Evolutionary conservation across 441 rosid species (phyloP), one percentile per base, ranked within the genome.

Genomic region (Kokia cookei): DNA sequence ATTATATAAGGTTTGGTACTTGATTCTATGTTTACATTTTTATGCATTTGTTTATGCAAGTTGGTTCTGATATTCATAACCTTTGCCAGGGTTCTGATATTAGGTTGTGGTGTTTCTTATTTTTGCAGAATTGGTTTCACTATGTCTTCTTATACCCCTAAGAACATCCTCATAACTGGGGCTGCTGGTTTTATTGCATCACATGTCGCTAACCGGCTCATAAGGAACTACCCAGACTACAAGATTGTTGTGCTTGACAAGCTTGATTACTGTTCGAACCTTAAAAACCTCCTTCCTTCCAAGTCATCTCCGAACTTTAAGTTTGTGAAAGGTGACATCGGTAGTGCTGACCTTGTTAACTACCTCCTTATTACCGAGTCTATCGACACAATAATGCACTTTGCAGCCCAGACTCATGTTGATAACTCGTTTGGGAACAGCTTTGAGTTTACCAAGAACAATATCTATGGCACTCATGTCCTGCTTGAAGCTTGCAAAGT

Each of bases 191-290:
- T 93, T 82, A 93, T 93, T 14, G 97, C 98, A 0, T 84, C 78
- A 1, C 86, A 84, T 79, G 84, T 84, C 6, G 86, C 86, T 14
- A 92, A 90, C 79, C 82, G 96, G 58, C 88, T 93, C 11, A 83
- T 92, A 54, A 90, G 96, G 11, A 93, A 80, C 84, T 89, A 93
- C 75, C 96, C 97, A 0, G 91, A 88, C 5, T 93, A 93, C 87
- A 93, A 93, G 78, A 92, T 93, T 59, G 98, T 93, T 42, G 98
- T 89, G 43, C 93, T 93, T 37, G 98, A 93, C 91, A 93, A 93
- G 85, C 97, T 93, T 43, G 98, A 93, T 78, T 93, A 93, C 76
- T 93, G 98, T 55, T 93, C 98, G 0, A 93, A 90, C 77, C 82
- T 92, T 65, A 93, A 93, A 59, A 93, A 93, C 66, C 92, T 93